Evolutionary conservation across 805 yeast genomes (phyloP), one percentile per base, ranked within the genome.

Genomic region (Candida pini): DNA sequence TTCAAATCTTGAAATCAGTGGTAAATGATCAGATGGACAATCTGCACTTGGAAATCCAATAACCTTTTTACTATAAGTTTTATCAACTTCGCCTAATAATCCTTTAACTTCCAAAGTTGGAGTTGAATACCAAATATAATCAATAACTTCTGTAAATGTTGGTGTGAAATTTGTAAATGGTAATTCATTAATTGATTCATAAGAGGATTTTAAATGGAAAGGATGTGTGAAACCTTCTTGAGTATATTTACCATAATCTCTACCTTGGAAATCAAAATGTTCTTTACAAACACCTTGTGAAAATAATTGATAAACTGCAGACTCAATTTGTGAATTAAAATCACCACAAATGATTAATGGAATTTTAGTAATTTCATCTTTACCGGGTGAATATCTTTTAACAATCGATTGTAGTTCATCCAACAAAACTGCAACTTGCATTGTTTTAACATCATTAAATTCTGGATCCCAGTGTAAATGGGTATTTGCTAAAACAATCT

Each of bases 381-480:
- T 48, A 9, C 41, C 31, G 43, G 31, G 66, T 34, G 53, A 43
- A 47, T 48, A 57, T 58, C 49, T 68, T 51, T 75, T 76, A 28
- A 78, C 62, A 31, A 85, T 59, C 6, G 64, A 63, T 54, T 86
- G 92, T 53, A 94, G 62, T 60, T 92, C 96, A 50, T 90, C 97
- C 49, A 92, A 63, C 44, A 92, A 65, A 19, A 92, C 81, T 28
- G 96, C 97, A 36, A 85, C 92, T 66, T 92, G 98, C 63, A 92
- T 81, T 3, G 97, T 78, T 60, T 92, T 92, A 37, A 92, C 99
- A 62, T 92, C 99, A 56, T 86, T 86, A 54, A 80, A 85, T 32
- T 84, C 86, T 4, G 98, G 98, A 65, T 92, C 97, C 97, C 98
- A 92, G 59, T 90, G 97, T 58, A 92, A 74, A 69, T 92, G 99